A percentile compares a stretch with the other conserved stretches of the same genome.
Evolutionary conservation across 345 rosid genomes (phyloP).

Genomic region (Diplotaxis tenuifolia): DNA sequence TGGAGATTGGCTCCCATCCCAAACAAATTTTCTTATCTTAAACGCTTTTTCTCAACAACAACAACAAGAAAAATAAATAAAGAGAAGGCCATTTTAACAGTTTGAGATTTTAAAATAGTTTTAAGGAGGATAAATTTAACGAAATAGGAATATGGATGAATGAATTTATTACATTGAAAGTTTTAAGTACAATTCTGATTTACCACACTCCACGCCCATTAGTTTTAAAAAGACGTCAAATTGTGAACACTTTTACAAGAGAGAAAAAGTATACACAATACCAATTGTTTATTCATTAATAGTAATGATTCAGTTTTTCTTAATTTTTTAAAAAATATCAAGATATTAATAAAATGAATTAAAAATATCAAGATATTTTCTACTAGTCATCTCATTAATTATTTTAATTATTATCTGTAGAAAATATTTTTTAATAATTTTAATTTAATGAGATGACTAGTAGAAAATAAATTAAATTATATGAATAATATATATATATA

Average conservation of each 20-base stretch:
- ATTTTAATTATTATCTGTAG: no score
- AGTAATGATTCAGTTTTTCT: background rate
- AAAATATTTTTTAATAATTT: background rate
- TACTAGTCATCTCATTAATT: no score
- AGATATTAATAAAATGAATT: no score
- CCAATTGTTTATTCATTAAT: background rate
- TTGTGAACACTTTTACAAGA: background rate
- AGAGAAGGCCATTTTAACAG: background rate
- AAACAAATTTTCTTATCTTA: slow-evolving; percentile 33
- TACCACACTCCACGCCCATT: background rate
- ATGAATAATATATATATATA: background rate
- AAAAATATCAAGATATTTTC: no score
- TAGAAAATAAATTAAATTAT: background rate
- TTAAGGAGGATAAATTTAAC: background rate
- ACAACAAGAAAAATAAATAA: no score
- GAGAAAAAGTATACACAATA: background rate
- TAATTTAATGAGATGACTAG: background rate
- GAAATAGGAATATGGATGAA: background rate
- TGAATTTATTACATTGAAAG: background rate
- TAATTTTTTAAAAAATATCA: no score
- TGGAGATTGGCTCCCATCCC: slow-evolving; percentile 41
- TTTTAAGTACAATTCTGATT: background rate
- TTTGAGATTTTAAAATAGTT: background rate
- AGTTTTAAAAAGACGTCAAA: background rate
- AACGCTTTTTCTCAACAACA: background rate